These are phyloP conservation scores for Micractinium conductrix DNA, from an alignment of 139 green algal genomes.

Conservation along the genomic window DNA sequence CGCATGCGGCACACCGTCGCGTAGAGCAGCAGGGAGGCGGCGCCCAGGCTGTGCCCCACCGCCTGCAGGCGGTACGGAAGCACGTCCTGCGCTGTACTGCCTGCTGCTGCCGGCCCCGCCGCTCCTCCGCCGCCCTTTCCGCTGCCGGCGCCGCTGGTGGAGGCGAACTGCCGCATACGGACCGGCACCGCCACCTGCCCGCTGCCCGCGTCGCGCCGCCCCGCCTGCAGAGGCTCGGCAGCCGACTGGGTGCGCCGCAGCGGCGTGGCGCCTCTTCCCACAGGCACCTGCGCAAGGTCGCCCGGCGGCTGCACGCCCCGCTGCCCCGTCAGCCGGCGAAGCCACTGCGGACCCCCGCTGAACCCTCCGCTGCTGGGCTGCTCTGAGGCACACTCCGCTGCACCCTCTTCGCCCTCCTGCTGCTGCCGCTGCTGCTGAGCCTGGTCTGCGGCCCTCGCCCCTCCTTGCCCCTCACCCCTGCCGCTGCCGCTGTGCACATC, in stretches of 20 bases:
- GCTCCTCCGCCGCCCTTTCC: background rate
- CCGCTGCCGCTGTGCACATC: slow-evolving; percentile 21
- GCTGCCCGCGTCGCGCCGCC: background rate
- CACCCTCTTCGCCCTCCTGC: background rate
- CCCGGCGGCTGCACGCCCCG: background rate
- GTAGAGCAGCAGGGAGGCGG: slow-evolving; percentile 73
- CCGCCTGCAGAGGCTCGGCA: background rate
- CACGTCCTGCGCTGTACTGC: background rate
- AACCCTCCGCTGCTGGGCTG: background rate
- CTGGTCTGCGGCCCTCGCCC: no score
- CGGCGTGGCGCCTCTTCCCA: background rate
- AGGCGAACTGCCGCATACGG: background rate
- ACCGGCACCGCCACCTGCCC: background rate
- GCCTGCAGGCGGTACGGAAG: slow-evolving; percentile 39
- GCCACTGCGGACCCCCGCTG: background rate
- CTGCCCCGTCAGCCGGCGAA: background rate
- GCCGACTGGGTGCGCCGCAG: slow-evolving; percentile 15
- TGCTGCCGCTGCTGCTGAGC: background rate
- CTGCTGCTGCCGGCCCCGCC: background rate
- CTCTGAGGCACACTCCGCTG: background rate
- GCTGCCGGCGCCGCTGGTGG: background rate
- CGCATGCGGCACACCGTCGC: slow-evolving; percentile 35
- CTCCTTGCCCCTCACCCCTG: background rate
- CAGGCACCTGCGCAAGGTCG: background rate
- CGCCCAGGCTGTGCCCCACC: slow-evolving; percentile 76